Conservation (phyloP, 192 early-diverging fungal genomes). For the Umbelopsis ramanniana region DNA sequence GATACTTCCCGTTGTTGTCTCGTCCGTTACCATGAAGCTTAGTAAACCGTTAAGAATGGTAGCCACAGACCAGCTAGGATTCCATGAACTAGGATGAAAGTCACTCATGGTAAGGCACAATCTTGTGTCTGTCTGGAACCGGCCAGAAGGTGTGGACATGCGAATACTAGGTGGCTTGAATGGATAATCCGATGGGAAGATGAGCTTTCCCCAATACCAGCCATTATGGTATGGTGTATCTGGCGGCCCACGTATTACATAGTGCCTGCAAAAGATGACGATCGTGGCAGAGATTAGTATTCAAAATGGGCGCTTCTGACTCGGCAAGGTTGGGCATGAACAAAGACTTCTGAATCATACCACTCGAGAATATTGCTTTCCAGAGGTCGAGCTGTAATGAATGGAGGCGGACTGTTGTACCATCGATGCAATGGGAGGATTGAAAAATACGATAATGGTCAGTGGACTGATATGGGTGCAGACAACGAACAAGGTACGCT, state of each 20-base stretch:
- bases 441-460: background rate
- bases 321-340: background rate
- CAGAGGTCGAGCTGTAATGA: slow-evolving; percentile 88
- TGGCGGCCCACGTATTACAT: slow-evolving; percentile 95
- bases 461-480: background rate
- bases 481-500: background rate
- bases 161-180: slow-evolving; percentile 89
- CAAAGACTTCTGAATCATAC: slow-evolving; percentile 46
- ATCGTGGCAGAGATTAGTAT: background rate
- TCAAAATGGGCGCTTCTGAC: background rate
- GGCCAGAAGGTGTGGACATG: slow-evolving; percentile 84
- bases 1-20: slow-evolving; percentile 94
- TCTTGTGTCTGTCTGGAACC: slow-evolving; percentile 90
- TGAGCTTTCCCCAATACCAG: slow-evolving; percentile 93
- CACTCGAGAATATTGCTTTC: slow-evolving; percentile 98
- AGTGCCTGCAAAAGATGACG: slow-evolving; percentile 71
- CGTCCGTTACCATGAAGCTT: slow-evolving; percentile 96
- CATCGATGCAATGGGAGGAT: background rate
- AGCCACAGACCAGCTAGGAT: slow-evolving; percentile 95
- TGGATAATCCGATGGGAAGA: slow-evolving; percentile 95
- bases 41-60: slow-evolving; percentile 96
- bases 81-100: slow-evolving; percentile 94
- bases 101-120: slow-evolving; percentile 98
- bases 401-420: slow-evolving; percentile 76
- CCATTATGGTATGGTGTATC: slow-evolving; percentile 92